Evolutionary conservation across 306 rosid genomes (phyloP).

Genomic region (Vigna hirtella): DNA sequence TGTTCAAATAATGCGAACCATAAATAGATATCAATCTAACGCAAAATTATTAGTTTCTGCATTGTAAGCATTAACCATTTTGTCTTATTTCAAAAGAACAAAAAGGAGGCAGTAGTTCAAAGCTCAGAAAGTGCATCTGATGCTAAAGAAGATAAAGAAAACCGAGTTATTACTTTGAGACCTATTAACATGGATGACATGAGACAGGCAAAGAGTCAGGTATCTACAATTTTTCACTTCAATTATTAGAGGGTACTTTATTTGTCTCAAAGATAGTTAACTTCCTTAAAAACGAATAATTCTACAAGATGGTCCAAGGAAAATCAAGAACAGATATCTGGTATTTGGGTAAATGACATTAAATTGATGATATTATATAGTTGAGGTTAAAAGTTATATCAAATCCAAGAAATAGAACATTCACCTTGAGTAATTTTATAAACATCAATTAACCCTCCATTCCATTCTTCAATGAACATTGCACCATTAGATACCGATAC

Average conservation of each 20-base stretch:
- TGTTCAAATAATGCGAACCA: background rate
- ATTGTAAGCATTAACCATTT: conserved; percentile 9
- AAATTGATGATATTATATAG: background rate
- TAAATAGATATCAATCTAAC: conserved; percentile 1
- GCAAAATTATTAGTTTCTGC: background rate
- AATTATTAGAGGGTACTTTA: conserved; percentile 13
- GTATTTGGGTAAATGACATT: conserved; percentile 4
- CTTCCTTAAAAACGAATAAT: background rate
- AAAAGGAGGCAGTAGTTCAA: conserved; percentile 58
- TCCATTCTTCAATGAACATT: background rate
- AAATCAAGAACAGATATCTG: conserved; percentile 13
- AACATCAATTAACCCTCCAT: background rate
- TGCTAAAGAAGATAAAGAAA: conserved; percentile 58
- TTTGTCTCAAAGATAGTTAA: conserved; percentile 5
- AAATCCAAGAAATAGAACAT: background rate
- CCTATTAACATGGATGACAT: conserved; percentile 86
- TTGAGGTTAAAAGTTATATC: conserved; percentile 6
- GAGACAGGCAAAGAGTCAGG: conserved; percentile 92
- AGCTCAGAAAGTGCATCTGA: conserved; percentile 56
- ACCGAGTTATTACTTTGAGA: conserved; percentile 64
- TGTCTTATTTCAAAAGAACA: conserved; percentile 60
- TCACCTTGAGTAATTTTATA: conserved; percentile 4
- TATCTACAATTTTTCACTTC: conserved; percentile 30
- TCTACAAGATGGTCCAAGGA: background rate
- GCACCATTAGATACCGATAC: background rate